A percentile compares a stretch with the other conserved stretches of the same genome.
Evolutionary conservation across 1,284 basidiomycete species (phyloP).

Genomic region (Pseudozyma hubeiensis): DNA sequence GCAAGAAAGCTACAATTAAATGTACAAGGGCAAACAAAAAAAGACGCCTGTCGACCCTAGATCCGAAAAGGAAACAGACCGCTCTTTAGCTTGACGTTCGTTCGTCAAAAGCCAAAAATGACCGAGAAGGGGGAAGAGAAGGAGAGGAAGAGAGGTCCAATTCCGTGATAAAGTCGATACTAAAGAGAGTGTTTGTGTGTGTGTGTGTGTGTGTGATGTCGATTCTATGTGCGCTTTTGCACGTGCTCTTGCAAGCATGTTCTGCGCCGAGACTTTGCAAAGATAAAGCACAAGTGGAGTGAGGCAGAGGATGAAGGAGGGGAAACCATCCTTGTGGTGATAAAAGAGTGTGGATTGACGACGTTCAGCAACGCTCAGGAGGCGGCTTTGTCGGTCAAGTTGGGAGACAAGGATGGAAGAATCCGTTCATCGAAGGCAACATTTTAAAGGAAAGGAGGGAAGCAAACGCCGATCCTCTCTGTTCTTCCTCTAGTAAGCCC

Average conservation of each 20-base stretch:
- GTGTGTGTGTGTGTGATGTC: neutral
- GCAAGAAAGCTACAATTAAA: slow-evolving; percentile 4
- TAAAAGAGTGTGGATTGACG: slow-evolving; percentile 22
- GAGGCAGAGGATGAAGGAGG: neutral
- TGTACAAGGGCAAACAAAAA: neutral
- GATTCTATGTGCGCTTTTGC: neutral
- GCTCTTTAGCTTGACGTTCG: too few species aligned
- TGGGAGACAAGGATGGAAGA: slow-evolving; percentile 1
- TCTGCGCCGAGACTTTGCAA: neutral
- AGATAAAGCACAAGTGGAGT: neutral
- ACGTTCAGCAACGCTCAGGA: neutral
- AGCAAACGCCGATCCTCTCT: too few species aligned
- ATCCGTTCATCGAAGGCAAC: too few species aligned
- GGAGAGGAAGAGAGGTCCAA: neutral
- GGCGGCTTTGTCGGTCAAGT: slow-evolving; percentile 11
- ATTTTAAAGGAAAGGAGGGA: too few species aligned
- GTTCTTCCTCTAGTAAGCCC: slow-evolving; percentile 30
- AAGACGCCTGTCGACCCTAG: neutral
- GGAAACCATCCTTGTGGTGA: neutral
- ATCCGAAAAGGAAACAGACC: neutral
- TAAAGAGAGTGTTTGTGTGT: neutral
- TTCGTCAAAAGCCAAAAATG: too few species aligned
- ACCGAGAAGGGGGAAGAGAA: neutral
- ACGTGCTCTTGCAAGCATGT: neutral
- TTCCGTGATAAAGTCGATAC: neutral